These are phyloP conservation scores for Taphrina confusa DNA, from an alignment of 1,139 yeast genomes.

Conservation along the genomic window DNA sequence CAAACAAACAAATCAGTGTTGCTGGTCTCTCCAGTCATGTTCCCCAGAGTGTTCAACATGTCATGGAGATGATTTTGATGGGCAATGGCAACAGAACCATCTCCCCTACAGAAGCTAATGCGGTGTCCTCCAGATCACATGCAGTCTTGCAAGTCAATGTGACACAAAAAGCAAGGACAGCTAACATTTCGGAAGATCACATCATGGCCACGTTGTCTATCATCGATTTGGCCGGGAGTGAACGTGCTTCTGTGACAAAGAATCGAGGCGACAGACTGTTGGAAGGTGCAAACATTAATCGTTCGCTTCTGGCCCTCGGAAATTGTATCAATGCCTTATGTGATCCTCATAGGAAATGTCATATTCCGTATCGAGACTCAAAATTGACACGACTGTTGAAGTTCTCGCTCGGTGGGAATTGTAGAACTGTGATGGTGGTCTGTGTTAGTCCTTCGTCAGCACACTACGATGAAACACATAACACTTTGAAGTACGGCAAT, in stretches of 20 bases:
- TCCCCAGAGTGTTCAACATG: constrained; percentile 50
- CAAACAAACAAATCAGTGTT: constrained; percentile 66
- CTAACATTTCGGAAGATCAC: constrained; percentile 49
- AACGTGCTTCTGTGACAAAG: constrained; percentile 74
- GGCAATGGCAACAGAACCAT: constrained; percentile 81
- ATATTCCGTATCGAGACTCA: constrained; percentile 89
- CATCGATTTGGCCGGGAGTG: constrained; percentile 96
- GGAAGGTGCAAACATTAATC: constrained; percentile 90
- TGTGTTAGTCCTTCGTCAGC: constrained; percentile 74
- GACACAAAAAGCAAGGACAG: constrained; percentile 47
- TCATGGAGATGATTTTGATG: constrained; percentile 59
- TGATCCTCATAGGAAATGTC: constrained; percentile 65
- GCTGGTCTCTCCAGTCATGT: constrained; percentile 69
- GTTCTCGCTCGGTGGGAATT: constrained; percentile 87
- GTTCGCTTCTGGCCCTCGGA: constrained; percentile 85
- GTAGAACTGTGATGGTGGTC: constrained; percentile 76
- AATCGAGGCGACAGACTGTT: constrained; percentile 66
- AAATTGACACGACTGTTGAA: constrained; percentile 83
- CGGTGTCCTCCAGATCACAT: constrained; percentile 85
- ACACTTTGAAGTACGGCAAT: constrained; percentile 88
- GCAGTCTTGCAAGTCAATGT: constrained; percentile 78
- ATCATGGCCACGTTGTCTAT: constrained; percentile 67
- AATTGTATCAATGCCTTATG: constrained; percentile 92
- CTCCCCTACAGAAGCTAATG: constrained; percentile 83
- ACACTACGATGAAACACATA: constrained; percentile 73